Conservation (phyloP, 768 basidiomycete genomes). For the Glaciozyma antarctica region DNA sequence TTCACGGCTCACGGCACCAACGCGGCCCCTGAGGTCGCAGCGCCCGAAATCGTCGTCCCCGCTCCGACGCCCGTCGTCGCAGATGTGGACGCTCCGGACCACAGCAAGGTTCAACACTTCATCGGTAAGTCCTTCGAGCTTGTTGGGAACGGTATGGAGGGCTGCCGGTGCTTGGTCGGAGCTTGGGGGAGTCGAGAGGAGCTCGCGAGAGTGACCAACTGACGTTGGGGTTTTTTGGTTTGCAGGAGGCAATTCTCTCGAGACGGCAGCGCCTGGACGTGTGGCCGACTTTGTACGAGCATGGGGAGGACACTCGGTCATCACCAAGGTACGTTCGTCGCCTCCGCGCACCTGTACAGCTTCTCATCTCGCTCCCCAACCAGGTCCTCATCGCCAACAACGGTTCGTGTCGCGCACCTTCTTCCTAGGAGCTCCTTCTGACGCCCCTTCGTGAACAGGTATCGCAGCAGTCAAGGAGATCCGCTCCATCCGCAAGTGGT, state of each 20-base stretch:
- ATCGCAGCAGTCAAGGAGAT: slow-evolving; percentile 99
- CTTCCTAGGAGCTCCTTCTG: neutral
- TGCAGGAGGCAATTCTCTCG: slow-evolving; percentile 83
- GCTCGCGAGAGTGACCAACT: neutral
- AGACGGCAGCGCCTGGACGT: slow-evolving; percentile 64
- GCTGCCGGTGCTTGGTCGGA: neutral
- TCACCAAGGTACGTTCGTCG: slow-evolving; percentile 65
- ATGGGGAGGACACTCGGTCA: slow-evolving; percentile 93
- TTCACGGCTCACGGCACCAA: neutral
- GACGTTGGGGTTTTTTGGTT: neutral
- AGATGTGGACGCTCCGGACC: slow-evolving; percentile 17
- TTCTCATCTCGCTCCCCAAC: slow-evolving; percentile 1
- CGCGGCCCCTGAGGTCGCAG: neutral
- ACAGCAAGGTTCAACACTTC: slow-evolving; percentile 35
- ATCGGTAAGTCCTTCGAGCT: slow-evolving; percentile 31
- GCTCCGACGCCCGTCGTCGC: no score
- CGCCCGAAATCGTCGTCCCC: neutral
- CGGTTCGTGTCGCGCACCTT: slow-evolving; percentile 47
- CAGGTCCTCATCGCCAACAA: slow-evolving; percentile 99
- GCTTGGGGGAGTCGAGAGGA: neutral
- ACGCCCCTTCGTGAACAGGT: slow-evolving; percentile 42
- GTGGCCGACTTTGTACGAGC: slow-evolving; percentile 84
- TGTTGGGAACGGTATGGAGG: no score
- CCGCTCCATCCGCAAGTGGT: slow-evolving; percentile 97
- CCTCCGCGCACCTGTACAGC: neutral